Conservation (phyloP, 1,139 yeast species). For the Scheffersomyces segobiensis region DNA sequence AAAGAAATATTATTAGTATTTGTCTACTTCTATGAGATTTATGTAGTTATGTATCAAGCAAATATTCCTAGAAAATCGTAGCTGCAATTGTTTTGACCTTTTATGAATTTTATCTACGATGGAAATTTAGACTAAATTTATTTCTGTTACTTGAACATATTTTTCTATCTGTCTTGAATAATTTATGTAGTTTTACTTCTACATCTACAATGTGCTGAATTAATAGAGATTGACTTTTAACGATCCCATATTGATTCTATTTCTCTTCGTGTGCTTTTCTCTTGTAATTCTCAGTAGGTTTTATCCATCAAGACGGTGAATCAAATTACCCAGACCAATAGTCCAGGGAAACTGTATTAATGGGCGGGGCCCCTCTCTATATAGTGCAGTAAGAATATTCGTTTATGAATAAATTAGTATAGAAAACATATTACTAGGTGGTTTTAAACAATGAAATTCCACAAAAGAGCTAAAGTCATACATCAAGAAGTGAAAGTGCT, state of each 20-base stretch:
- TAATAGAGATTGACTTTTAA: no score
- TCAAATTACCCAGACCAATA: background rate
- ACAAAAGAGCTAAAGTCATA: background rate
- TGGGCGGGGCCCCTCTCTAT: background rate
- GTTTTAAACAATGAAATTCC: background rate
- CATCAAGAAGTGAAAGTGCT: background rate
- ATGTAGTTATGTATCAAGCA: no score
- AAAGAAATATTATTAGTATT: background rate
- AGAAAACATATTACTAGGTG: background rate
- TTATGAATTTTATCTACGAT: no score
- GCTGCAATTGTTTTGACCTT: no score
- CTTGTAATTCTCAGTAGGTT: background rate
- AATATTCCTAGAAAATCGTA: background rate
- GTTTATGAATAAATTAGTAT: background rate
- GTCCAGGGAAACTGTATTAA: background rate
- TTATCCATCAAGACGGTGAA: background rate
- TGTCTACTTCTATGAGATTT: background rate
- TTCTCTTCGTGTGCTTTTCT: no score
- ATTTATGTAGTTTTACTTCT: no score
- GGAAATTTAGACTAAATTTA: no score
- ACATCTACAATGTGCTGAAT: no score
- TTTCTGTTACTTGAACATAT: no score
- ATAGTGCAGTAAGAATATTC: background rate
- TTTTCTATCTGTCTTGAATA: no score
- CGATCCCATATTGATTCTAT: no score